Conservation (phyloP, 805 yeast genomes). For the Candida alai region DNA sequence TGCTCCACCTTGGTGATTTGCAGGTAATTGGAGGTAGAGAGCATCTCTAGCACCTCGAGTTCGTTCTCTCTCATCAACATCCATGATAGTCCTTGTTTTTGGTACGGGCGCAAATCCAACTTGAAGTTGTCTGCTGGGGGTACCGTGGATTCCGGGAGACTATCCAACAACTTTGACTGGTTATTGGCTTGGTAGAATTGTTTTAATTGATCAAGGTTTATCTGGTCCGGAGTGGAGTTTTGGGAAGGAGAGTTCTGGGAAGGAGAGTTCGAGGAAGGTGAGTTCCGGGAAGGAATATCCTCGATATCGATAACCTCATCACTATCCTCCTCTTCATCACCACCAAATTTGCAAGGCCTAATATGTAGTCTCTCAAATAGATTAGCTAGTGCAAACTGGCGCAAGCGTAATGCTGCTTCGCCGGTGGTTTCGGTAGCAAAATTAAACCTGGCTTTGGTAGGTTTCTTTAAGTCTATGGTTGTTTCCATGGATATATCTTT, state of each 20-base stretch:
- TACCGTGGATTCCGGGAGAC: slow-evolving; percentile 62
- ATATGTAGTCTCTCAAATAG: slow-evolving; percentile 52
- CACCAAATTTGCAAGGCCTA: slow-evolving; percentile 17
- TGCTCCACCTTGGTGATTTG: slow-evolving; percentile 18
- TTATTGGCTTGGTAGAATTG: slow-evolving; percentile 73
- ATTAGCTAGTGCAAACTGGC: slow-evolving; percentile 52
- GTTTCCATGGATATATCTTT: slow-evolving; percentile 8
- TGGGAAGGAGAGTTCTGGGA: no score
- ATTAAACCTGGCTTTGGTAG: slow-evolving; percentile 14
- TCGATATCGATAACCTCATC: no score
- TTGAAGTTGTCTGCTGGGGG: slow-evolving; percentile 46
- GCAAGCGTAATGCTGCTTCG: slow-evolving; percentile 48
- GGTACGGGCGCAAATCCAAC: slow-evolving; percentile 67
- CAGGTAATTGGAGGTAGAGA: slow-evolving; percentile 24
- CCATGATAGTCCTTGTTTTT: slow-evolving; percentile 84
- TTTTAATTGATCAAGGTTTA: slow-evolving; percentile 69
- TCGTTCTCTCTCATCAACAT: slow-evolving; percentile 79
- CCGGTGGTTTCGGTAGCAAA: slow-evolving; percentile 46
- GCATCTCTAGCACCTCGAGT: slow-evolving; percentile 38
- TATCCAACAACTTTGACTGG: slow-evolving; percentile 50
- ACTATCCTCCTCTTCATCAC: slow-evolving; percentile 10
- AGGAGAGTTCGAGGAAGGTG: no score
- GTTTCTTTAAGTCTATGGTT: background rate
- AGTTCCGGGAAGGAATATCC: no score
- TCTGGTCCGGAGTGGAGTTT: slow-evolving; percentile 16